phyloP scores from a whole-genome alignment of 805 yeast genomes.

The Pichia occidentalis region DNA sequence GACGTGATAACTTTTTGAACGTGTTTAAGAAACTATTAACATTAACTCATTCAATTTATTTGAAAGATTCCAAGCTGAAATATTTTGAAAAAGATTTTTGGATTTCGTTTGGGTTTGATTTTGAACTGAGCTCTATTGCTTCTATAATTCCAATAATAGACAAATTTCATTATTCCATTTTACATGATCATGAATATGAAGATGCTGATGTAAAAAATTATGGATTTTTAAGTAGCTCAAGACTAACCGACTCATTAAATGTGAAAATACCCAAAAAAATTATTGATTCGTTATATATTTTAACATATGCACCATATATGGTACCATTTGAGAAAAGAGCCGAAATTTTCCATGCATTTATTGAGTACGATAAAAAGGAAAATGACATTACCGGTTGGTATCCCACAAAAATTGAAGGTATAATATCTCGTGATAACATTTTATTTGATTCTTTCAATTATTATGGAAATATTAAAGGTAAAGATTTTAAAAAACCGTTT shows the following conservation, averaged over 20 bases:
- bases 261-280: slow-evolving; percentile 15
- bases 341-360: slow-evolving; percentile 57
- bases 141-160: slow-evolving; percentile 19
- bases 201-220: slow-evolving; percentile 1
- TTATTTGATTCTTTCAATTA: slow-evolving; percentile 67
- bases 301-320: slow-evolving; percentile 69
- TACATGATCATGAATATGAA: slow-evolving; percentile 9
- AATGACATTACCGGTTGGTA: slow-evolving; percentile 20
- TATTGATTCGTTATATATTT: slow-evolving; percentile 41
- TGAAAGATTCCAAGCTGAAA: slow-evolving; percentile 55
- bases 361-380: slow-evolving; percentile 43
- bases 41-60: slow-evolving; percentile 56
- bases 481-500: slow-evolving; percentile 50
- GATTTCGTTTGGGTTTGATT: slow-evolving; percentile 30
- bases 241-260: slow-evolving; percentile 9
- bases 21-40: slow-evolving; percentile 3
- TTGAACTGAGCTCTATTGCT: slow-evolving; percentile 17
- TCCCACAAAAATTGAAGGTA: slow-evolving; percentile 34
- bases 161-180: slow-evolving; percentile 12
- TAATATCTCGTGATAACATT: slow-evolving; percentile 62
- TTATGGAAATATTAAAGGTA: slow-evolving; percentile 45
- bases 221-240: slow-evolving; percentile 6
- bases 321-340: slow-evolving; percentile 73
- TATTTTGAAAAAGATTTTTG: slow-evolving; percentile 50
- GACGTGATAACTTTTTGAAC: background rate